A percentile compares a stretch with the other conserved stretches of the same genome.
phyloP scores from a whole-genome alignment of 2,329 filamentous ascomycete genomes.

The Trichoderma endophyticum region DNA sequence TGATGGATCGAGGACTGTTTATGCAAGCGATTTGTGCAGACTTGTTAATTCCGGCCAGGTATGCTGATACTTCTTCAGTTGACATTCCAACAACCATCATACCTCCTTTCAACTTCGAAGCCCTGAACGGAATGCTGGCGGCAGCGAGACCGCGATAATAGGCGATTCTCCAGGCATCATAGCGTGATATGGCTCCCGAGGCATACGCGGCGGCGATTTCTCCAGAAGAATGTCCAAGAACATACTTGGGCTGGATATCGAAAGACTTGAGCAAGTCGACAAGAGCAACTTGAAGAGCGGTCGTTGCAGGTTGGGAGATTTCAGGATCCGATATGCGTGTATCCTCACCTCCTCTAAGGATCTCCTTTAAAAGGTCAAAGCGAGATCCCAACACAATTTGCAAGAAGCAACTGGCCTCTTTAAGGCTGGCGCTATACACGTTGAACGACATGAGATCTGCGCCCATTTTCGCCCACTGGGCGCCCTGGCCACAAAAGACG shows the following conservation, averaged over 20 bases:
- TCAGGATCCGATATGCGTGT: slow-evolving; percentile 34
- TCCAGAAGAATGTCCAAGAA: slow-evolving; percentile 47
- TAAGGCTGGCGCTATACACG: slow-evolving; percentile 40
- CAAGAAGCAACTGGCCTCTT: slow-evolving; percentile 33
- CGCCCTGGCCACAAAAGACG: slow-evolving; percentile 43
- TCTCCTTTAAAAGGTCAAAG: slow-evolving; percentile 37
- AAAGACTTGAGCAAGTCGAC: slow-evolving; percentile 39
- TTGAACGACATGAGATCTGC: slow-evolving; percentile 40
- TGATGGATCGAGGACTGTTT: slow-evolving; percentile 44
- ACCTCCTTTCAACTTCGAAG: slow-evolving; percentile 33
- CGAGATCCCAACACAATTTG: slow-evolving; percentile 28
- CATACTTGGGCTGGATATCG: slow-evolving; percentile 31
- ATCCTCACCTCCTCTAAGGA: slow-evolving; percentile 27
- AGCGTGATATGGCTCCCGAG: slow-evolving; percentile 33
- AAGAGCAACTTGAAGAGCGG: slow-evolving; percentile 41
- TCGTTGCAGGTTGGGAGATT: slow-evolving; percentile 42
- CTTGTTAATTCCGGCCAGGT: slow-evolving; percentile 25
- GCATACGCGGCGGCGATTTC: slow-evolving; percentile 47
- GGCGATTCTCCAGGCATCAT: slow-evolving; percentile 41
- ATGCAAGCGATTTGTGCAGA: slow-evolving; percentile 41
- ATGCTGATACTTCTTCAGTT: slow-evolving; percentile 25
- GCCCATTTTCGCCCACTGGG: slow-evolving; percentile 44
- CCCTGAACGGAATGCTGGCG: slow-evolving; percentile 27
- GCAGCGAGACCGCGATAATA: slow-evolving; percentile 41
- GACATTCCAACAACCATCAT: slow-evolving; percentile 44